Evolutionary conservation across 1,284 basidiomycete species (phyloP).

Genomic region (Cryptococcus sp.): DNA sequence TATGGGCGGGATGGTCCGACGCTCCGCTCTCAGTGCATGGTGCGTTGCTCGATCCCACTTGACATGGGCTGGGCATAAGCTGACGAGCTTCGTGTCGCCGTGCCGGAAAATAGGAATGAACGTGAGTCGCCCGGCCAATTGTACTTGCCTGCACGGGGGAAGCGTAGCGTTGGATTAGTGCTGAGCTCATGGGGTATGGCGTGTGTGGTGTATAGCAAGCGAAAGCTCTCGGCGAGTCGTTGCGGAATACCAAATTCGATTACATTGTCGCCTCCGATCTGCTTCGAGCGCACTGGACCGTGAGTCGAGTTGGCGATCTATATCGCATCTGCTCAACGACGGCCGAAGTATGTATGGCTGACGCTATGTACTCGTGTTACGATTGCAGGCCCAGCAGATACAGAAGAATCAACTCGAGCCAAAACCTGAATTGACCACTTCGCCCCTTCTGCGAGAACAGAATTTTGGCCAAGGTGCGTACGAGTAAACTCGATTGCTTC

Average conservation of each 20-base stretch:
- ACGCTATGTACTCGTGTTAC: not conserved
- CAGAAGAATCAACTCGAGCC: slow-evolving; percentile 39
- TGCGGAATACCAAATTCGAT: slow-evolving; percentile 62
- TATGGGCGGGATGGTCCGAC: slow-evolving; percentile 84
- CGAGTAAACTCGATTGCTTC: not conserved
- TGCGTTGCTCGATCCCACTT: slow-evolving; percentile 46
- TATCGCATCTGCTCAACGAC: not conserved
- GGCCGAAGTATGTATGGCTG: slow-evolving; percentile 8
- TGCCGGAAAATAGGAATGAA: slow-evolving; percentile 16
- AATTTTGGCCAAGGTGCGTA: slow-evolving; percentile 48
- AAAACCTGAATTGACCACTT: slow-evolving; percentile 40
- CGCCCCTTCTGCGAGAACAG: slow-evolving; percentile 49
- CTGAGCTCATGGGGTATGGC: not conserved
- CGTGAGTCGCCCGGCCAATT: slow-evolving; percentile 9
- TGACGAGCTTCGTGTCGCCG: too few relatives aligned
- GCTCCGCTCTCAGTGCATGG: slow-evolving; percentile 80
- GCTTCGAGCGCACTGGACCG: slow-evolving; percentile 64
- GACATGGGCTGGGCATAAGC: not conserved
- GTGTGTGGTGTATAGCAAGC: slow-evolving; percentile 65
- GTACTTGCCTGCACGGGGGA: too few relatives aligned
- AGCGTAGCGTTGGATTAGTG: not conserved
- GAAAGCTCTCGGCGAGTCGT: slow-evolving; percentile 67
- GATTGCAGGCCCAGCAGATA: slow-evolving; percentile 49
- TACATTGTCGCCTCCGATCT: slow-evolving; percentile 79
- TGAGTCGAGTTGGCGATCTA: slow-evolving; percentile 20